A percentile compares a stretch with the other conserved stretches of the same genome.
phyloP scores from a whole-genome alignment of 1,139 yeast genomes.

The Fermentozyma sake region DNA sequence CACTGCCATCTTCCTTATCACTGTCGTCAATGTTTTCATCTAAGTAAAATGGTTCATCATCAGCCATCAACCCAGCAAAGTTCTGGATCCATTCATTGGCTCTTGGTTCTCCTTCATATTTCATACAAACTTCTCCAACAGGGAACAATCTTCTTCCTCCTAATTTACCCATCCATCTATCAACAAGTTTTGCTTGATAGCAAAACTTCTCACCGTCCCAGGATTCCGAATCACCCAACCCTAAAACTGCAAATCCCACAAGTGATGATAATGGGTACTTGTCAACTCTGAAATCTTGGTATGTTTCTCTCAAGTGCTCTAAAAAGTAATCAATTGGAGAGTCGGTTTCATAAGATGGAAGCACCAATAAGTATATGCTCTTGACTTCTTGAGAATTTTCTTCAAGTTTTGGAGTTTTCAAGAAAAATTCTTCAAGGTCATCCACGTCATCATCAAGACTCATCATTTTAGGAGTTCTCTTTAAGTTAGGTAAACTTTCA shows the following conservation, averaged over 20 bases:
- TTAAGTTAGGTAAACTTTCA: conserved; percentile 25
- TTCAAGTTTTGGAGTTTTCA: conserved; percentile 50
- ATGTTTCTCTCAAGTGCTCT: conserved; percentile 75
- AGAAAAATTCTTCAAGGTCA: conserved; percentile 79
- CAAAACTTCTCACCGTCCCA: conserved; percentile 80
- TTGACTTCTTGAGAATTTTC: no score
- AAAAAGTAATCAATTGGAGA: conserved; percentile 87
- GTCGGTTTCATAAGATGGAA: conserved; percentile 91
- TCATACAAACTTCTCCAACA: conserved; percentile 80
- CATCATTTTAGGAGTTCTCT: conserved; percentile 46
- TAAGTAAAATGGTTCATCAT: conserved; percentile 60
- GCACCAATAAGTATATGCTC: conserved; percentile 64
- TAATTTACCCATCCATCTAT: conserved; percentile 70
- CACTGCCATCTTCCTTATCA: conserved; percentile 42
- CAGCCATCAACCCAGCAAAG: conserved; percentile 55
- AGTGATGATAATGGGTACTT: conserved; percentile 66
- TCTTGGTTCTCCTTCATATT: conserved; percentile 58
- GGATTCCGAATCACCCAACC: conserved; percentile 82
- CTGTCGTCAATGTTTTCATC: conserved; percentile 37
- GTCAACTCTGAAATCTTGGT: conserved; percentile 81
- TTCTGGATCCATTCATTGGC: conserved; percentile 65
- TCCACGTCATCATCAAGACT: conserved; percentile 79
- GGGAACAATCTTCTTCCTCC: conserved; percentile 87
- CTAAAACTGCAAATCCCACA: conserved; percentile 80
- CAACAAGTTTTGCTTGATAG: conserved; percentile 77